Conservation (phyloP, 768 basidiomycete genomes). For the Russula brevipes region DNA sequence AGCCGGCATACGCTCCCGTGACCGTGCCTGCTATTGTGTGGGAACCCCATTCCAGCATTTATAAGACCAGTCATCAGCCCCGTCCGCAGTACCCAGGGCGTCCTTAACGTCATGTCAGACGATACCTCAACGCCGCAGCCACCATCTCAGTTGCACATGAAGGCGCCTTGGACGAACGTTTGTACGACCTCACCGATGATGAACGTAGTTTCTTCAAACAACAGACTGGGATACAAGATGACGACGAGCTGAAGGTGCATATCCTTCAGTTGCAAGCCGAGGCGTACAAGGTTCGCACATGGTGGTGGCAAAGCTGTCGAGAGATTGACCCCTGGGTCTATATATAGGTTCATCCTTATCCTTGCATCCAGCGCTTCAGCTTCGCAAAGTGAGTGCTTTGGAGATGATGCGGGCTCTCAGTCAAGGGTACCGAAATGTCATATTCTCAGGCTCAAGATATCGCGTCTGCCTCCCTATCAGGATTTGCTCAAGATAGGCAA, state of each 20-base stretch:
- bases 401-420: not conserved
- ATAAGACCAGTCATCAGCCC: not conserved
- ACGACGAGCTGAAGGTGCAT: slow-evolving; percentile 33
- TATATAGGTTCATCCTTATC: slow-evolving; percentile 4
- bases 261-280: slow-evolving; percentile 30
- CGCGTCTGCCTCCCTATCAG: not conserved
- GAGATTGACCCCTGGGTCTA: not conserved
- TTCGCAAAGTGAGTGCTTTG: slow-evolving; percentile 3
- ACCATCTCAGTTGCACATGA: not conserved
- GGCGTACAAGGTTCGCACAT: slow-evolving; percentile 29
- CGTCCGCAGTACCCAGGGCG: too few species aligned
- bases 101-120: not conserved
- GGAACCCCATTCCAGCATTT: not conserved
- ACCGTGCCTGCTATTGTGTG: too few species aligned
- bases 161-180: not conserved
- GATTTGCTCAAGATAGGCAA: slow-evolving; percentile 31
- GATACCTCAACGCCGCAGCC: not conserved
- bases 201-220: slow-evolving; percentile 26
- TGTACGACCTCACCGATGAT: slow-evolving; percentile 16
- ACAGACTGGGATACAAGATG: slow-evolving; percentile 32
- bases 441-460: slow-evolving; percentile 5
- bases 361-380: slow-evolving; percentile 4
- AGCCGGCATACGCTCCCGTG: too few species aligned
- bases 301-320: not conserved
- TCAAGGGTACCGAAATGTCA: not conserved